Evolutionary conservation across 768 basidiomycete species (phyloP).

Genomic region (Lactifluus piperatus): DNA sequence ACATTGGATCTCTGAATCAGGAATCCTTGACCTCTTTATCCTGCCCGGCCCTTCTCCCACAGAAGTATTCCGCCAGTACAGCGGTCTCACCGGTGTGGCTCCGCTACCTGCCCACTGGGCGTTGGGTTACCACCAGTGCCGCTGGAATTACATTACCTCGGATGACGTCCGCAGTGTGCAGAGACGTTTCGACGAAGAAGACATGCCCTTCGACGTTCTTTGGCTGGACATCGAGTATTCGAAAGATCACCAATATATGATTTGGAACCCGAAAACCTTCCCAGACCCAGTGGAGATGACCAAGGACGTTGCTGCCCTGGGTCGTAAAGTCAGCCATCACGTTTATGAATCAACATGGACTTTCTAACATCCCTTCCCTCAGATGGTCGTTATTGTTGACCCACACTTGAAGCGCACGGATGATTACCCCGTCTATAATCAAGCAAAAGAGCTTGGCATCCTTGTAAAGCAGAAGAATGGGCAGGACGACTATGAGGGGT

Average conservation of each 20-base stretch:
- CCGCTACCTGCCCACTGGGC: conserved; percentile 89
- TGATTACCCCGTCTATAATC: conserved; percentile 74
- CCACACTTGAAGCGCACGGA: conserved; percentile 86
- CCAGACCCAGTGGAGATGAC: conserved; percentile 93
- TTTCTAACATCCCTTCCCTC: conserved; percentile 9
- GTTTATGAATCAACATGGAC: neutral
- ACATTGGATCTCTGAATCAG: conserved; percentile 97
- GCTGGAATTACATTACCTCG: conserved; percentile 95
- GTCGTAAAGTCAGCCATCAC: conserved; percentile 58
- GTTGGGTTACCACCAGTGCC: conserved; percentile 92
- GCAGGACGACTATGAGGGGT: conserved; percentile 85
- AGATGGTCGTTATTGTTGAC: conserved; percentile 98
- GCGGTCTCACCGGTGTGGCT: conserved; percentile 73
- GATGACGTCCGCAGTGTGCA: conserved; percentile 83
- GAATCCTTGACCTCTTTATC: conserved; percentile 90
- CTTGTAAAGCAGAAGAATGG: conserved; percentile 78
- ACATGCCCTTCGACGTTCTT: conserved; percentile 92
- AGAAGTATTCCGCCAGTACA: conserved; percentile 80
- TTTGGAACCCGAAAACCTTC: conserved; percentile 91
- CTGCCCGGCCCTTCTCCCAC: conserved; percentile 84
- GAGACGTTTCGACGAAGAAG: conserved; percentile 82
- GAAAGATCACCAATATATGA: conserved; percentile 91
- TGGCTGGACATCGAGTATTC: conserved; percentile 98
- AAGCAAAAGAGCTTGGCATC: conserved; percentile 73
- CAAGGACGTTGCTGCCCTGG: conserved; percentile 75